phyloP scores from a whole-genome alignment of 495 filamentous ascomycete species.

The Podospora comata region DNA sequence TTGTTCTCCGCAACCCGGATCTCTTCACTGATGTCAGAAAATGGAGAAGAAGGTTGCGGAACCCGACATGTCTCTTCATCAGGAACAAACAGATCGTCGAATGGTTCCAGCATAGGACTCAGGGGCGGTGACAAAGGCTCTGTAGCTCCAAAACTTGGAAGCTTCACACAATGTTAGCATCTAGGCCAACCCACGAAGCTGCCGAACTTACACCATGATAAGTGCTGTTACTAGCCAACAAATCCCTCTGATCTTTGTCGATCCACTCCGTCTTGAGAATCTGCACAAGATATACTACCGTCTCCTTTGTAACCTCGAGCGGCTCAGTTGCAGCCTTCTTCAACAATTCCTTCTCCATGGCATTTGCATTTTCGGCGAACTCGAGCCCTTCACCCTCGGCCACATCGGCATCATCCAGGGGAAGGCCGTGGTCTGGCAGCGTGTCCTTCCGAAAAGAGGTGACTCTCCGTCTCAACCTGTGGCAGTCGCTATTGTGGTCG shows the following conservation, averaged over 20 bases:
- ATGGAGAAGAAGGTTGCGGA: conserved; percentile 52
- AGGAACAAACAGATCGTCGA: conserved; percentile 43
- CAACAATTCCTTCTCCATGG: conserved; percentile 8
- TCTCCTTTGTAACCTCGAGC: conserved; percentile 23
- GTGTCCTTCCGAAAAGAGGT: conserved; percentile 29
- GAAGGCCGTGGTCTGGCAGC: conserved; percentile 41
- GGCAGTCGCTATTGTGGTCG: conserved; percentile 48
- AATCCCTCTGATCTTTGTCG: conserved; percentile 29
- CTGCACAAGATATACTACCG: conserved; percentile 21
- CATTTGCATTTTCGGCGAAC: conserved; percentile 15
- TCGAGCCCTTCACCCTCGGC: conserved; percentile 49
- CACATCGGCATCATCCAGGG: conserved; percentile 44
- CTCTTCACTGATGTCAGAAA: conserved; percentile 47
- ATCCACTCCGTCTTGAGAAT: conserved; percentile 40
- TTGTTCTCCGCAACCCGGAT: conserved; percentile 42
- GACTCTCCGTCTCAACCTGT: conserved; percentile 34
- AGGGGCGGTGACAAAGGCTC: conserved; percentile 58
- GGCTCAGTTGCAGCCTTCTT: conserved; percentile 16
- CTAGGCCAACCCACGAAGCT: conserved; percentile 2
- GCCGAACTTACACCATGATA: conserved; percentile 38
- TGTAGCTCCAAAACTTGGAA: conserved; percentile 29
- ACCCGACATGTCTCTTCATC: conserved; percentile 47
- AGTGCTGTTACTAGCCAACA: conserved; percentile 31
- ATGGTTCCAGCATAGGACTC: conserved; percentile 44
- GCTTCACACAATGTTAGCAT: conserved; percentile 14